Evolutionary conservation across 208 protist species (phyloP).

Genomic region (Trypanosoma cruzi): DNA sequence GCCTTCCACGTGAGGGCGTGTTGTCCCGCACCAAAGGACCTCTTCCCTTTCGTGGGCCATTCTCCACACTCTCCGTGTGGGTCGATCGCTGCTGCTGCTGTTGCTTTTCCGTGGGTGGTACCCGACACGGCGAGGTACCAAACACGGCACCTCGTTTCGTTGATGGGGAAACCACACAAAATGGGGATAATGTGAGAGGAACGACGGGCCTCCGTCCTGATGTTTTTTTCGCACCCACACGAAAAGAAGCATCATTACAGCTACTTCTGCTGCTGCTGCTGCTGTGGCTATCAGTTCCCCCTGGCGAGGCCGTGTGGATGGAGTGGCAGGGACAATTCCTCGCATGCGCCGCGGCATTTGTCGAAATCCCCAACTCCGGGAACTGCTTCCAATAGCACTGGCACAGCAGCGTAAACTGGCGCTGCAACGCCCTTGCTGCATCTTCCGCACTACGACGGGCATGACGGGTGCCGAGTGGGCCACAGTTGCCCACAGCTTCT

Average conservation of each 20-base stretch:
- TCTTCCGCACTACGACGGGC: not conserved
- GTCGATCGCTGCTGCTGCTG: not conserved
- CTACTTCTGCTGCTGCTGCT: conserved; percentile 1
- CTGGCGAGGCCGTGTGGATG: conserved; percentile 27
- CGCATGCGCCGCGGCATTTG: conserved; percentile 72
- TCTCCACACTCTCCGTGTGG: not conserved
- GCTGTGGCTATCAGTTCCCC: not conserved
- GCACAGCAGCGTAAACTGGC: conserved; percentile 26
- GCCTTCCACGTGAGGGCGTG: not conserved
- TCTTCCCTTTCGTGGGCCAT: not conserved
- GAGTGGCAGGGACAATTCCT: conserved; percentile 52
- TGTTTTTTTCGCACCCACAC: not conserved
- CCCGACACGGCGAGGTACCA: conserved; percentile 39
- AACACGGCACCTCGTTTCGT: conserved; percentile 36
- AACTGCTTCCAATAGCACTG: conserved; percentile 37
- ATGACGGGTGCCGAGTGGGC: not conserved
- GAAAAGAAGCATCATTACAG: not conserved
- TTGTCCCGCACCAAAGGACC: not conserved
- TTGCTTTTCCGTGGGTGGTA: conserved; percentile 25
- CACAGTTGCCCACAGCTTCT: not conserved
- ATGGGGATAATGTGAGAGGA: not conserved
- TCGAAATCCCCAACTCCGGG: conserved; percentile 52
- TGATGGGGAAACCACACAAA: not conserved
- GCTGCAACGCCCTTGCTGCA: conserved; percentile 1
- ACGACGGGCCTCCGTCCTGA: not conserved